phyloP scores from a whole-genome alignment of 805 yeast genomes.

The Yamadazyma paraphyllophila region DNA sequence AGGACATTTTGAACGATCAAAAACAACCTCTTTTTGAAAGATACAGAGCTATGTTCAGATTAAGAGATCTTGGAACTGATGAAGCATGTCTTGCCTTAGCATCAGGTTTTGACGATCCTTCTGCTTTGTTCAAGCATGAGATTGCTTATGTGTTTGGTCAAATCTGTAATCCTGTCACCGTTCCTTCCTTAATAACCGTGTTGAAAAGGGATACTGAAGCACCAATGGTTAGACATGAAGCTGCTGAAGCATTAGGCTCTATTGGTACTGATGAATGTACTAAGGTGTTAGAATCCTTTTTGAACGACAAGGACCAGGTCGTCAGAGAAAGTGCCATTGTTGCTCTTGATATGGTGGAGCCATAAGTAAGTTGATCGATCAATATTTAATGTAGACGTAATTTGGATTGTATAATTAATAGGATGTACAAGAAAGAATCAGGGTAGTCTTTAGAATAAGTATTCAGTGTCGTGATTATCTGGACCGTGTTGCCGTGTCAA shows the following conservation, averaged over 20 bases:
- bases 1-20: constrained; percentile 71
- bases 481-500: too few species aligned
- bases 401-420: constrained; percentile 1
- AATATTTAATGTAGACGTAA: not conserved
- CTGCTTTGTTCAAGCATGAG: constrained; percentile 95
- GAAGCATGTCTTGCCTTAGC: constrained; percentile 94
- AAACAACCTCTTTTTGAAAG: constrained; percentile 80
- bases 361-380: not conserved
- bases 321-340: constrained; percentile 97
- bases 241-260: constrained; percentile 97
- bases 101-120: constrained; percentile 81
- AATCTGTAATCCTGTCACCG: constrained; percentile 87
- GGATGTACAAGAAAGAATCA: too few species aligned
- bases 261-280: constrained; percentile 95
- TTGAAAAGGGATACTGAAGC: constrained; percentile 78
- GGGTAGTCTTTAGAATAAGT: too few species aligned
- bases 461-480: too few species aligned
- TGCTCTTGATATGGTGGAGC: constrained; percentile 79
- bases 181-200: constrained; percentile 82
- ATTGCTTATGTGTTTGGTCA: constrained; percentile 98
- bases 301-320: constrained; percentile 80
- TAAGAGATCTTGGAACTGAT: constrained; percentile 89
- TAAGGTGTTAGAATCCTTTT: constrained; percentile 77
- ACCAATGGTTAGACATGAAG: constrained; percentile 99
- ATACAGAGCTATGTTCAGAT: constrained; percentile 97